These are phyloP conservation scores for Lactarius quietus DNA, from an alignment of 768 basidiomycete genomes.

Conservation along the genomic window DNA sequence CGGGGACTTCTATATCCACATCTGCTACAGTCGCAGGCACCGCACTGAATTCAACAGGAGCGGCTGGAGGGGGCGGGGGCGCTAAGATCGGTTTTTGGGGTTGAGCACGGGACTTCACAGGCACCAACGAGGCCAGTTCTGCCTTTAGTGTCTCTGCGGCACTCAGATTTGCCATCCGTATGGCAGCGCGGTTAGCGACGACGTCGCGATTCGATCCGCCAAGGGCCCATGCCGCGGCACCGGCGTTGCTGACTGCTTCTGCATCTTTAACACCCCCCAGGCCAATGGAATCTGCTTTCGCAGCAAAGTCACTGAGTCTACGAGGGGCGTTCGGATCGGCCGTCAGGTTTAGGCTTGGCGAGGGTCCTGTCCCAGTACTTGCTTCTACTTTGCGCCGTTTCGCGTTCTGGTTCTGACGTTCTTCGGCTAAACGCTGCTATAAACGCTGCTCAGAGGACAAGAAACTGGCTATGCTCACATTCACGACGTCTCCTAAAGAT, in stretches of 20 bases:
- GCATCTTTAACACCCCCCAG: constrained; percentile 59
- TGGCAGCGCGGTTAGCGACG: constrained; percentile 83
- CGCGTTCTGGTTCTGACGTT: constrained; percentile 86
- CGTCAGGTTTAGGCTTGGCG: constrained; percentile 47
- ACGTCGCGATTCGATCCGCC: constrained; percentile 88
- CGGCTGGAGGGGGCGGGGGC: constrained; percentile 13
- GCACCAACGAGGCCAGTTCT: constrained; percentile 61
- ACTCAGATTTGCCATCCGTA: constrained; percentile 94
- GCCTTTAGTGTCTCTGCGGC: constrained; percentile 93
- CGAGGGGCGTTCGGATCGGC: constrained; percentile 42
- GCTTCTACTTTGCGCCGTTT: constrained; percentile 79
- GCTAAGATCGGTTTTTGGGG: constrained; percentile 27
- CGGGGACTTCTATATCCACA: constrained; percentile 35
- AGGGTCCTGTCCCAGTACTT: constrained; percentile 42
- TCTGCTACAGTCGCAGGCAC: constrained; percentile 24
- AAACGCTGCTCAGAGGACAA: constrained; percentile 4
- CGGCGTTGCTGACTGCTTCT: constrained; percentile 53
- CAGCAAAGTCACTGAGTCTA: constrained; percentile 57
- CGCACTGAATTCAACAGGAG: constrained; percentile 29
- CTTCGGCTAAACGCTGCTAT: constrained; percentile 61
- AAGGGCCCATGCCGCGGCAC: constrained; percentile 66
- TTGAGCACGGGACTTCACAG: constrained; percentile 36
- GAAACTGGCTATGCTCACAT: constrained; percentile 44
- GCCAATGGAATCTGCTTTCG: constrained; percentile 74
- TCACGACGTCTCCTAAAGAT: constrained; percentile 92